Evolutionary conservation across 441 rosid genomes (phyloP), one percentile per base, ranked within the genome.

Genomic region (Sinapis alba): DNA sequence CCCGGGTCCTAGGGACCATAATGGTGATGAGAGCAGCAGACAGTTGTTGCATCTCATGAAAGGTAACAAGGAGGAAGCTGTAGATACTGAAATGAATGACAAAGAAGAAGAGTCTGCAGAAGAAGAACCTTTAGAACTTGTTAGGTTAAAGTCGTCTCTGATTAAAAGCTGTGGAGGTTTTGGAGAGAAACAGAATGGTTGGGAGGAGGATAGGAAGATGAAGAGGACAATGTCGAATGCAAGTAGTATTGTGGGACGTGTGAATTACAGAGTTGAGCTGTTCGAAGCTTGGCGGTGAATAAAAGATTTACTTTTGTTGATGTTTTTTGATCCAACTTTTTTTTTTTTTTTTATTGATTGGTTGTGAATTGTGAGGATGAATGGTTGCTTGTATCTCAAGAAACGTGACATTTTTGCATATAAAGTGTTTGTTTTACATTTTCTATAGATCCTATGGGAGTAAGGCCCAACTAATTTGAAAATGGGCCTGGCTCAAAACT

Each of bases 251-350:
- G 77, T 81, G 28, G 84, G 86, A 28, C 82, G 82, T 10, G 75
- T 88, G 73, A 90, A 87, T 78, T 74, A 87, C n/a, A 86, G 93
- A 79, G 77, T 84, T 0, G 93, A 91, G 76, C 80, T 86, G 28
- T 74, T 79, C 10, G 97, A 89, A 84, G 97, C 95, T 57, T 91
- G 96, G 95, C 86, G 81, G 30, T 78, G 77, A 77, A 57, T 38
- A 62, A 30, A 18, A 12, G 24, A 51, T 60, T 30, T 47, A 12
- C 50, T 13, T 21, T 62, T 24, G 5, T 54, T 69, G 45, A 23
- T 70, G 62, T 30, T 28, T 70, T 76, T 70, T 69, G 2, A 69
- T 62, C 79, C 69, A 68, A 26, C 41, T 70, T 57, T 45, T 77
- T 20, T 32, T 77, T 20, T 32, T 24, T 32, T 16, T 65, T 71